These are phyloP conservation scores for Talaromyces sp. DNA, from an alignment of 2,329 filamentous ascomycete species.

Conservation along the genomic window DNA sequence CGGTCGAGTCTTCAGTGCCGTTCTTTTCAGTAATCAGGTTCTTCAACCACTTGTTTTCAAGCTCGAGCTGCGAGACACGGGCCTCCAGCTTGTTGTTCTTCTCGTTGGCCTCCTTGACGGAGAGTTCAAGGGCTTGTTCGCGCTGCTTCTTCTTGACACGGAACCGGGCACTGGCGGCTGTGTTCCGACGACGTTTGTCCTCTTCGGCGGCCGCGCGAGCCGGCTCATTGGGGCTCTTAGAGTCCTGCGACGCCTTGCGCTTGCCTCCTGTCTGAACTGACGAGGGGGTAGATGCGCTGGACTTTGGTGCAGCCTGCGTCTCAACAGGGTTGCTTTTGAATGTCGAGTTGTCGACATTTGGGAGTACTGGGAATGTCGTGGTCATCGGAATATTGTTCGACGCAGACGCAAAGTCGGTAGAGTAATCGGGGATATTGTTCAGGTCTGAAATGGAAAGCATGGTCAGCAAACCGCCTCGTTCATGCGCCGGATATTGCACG, in stretches of 20 bases:
- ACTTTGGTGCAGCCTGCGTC: constrained; percentile 9
- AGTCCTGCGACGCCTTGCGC: constrained; percentile 31
- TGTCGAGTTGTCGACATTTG: constrained; percentile 9
- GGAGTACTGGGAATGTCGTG: constrained; percentile 3
- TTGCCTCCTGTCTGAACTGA: constrained; percentile 20
- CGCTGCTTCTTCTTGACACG: constrained; percentile 95
- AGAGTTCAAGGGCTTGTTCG: constrained; percentile 76
- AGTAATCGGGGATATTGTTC: constrained; percentile 25
- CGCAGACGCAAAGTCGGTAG: constrained; percentile 22
- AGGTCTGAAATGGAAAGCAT: constrained; percentile 20
- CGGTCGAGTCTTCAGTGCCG: constrained; percentile 30
- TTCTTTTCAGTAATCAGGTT: constrained; percentile 78
- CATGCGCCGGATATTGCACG: background rate
- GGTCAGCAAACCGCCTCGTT: constrained; percentile 3
- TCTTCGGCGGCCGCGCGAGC: constrained; percentile 74
- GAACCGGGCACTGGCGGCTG: constrained; percentile 81
- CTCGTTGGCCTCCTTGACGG: constrained; percentile 75
- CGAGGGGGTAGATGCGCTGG: constrained; percentile 12
- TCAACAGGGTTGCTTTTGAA: constrained; percentile 6
- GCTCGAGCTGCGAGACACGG: constrained; percentile 70
- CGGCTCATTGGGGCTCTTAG: constrained; percentile 60
- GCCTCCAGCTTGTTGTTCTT: constrained; percentile 69
- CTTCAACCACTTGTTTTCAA: constrained; percentile 77
- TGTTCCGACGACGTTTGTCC: constrained; percentile 84
- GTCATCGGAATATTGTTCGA: constrained; percentile 12